Base-by-base conservation (phyloP, 140 eudicot genomes). In the Erigeron philadelphicus region DNA sequence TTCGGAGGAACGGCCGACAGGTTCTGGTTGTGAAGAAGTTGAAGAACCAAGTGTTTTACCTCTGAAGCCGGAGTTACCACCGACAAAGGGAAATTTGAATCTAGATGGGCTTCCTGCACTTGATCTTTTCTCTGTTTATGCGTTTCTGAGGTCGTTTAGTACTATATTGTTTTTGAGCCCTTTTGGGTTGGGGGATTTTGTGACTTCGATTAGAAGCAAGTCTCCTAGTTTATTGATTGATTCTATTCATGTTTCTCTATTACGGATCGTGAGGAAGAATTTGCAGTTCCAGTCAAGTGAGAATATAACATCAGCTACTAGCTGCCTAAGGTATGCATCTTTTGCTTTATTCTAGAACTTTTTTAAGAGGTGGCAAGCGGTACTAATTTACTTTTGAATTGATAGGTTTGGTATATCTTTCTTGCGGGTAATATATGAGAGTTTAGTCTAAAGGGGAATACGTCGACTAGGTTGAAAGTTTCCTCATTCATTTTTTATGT, bases 81-180 rank as follows among this genome's bases (percentile, higher is more conserved):
- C 84, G 6, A 84, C 99, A 71, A 87, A 95, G 18, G 78, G 78
- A 66, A 76, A 53, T 42, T 49, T 89, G 68, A 77, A 85, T 72
- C 60, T 89, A 11, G 83, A 78, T 43, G 95, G 84, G 64, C 81
- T 89, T 71, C 80, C 97, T 7, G 72, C 80, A 50, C 68, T 79
- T 52, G 89, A 87, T 71, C 67, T 94, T 49, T 83, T 94, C 76
- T 87, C 97, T 15, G 95, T 94, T 64, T 94, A 94, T 75, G 52
- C 97, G 9, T 94, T 86, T 78, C 75, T 94, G 83, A 83, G 97
- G 80, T 85, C 99, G 18, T 94, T 94, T 74, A 94, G 97, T 74
- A 83, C 81, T 46, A 69, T 73, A 58, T 73, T 94, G 57, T 89
- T 85, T 76, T 77, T 94, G 82, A 89, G 97, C 61, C 99, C 99